phyloP scores from a whole-genome alignment of 2,329 filamentous ascomycete species.

The Paecilomyces fulvus region DNA sequence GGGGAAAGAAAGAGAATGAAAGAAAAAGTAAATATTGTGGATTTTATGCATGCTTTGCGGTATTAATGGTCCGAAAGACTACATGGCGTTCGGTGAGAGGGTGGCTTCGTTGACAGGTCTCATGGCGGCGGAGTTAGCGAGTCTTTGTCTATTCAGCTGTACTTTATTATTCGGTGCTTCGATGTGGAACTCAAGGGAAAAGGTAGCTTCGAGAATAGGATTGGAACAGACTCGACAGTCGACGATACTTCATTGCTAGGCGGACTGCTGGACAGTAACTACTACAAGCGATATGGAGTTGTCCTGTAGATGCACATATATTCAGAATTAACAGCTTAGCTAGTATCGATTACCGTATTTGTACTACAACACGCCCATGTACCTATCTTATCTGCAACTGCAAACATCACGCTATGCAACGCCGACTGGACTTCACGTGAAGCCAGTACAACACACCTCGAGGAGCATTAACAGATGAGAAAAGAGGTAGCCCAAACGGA shows the following conservation, averaged over 20 bases:
- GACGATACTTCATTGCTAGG: too few relatives aligned
- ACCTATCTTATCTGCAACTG: not conserved
- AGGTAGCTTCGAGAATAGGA: too few relatives aligned
- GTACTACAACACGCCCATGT: not conserved
- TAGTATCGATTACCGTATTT: slow-evolving; percentile 1
- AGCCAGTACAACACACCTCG: not conserved
- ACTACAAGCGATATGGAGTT: not conserved
- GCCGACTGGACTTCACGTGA: not conserved
- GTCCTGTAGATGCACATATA: not conserved
- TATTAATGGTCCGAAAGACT: too few relatives aligned
- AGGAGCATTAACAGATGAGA: not conserved
- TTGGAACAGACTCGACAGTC: too few relatives aligned
- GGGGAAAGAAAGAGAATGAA: not conserved
- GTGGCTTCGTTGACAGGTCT: too few relatives aligned
- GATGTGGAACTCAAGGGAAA: too few relatives aligned
- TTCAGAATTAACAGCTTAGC: not conserved
- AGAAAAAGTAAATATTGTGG: too few relatives aligned
- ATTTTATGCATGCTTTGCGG: too few relatives aligned
- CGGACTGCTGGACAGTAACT: not conserved
- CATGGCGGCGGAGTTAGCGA: too few relatives aligned
- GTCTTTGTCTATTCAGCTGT: too few relatives aligned
- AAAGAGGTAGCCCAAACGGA: not conserved
- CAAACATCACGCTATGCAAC: slow-evolving; percentile 1
- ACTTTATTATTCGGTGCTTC: too few relatives aligned
- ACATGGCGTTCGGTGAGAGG: too few relatives aligned